A percentile compares a stretch with the other conserved stretches of the same genome.
Conservation (phyloP, 2,329 filamentous ascomycete species). For the Daldinia sp. region DNA sequence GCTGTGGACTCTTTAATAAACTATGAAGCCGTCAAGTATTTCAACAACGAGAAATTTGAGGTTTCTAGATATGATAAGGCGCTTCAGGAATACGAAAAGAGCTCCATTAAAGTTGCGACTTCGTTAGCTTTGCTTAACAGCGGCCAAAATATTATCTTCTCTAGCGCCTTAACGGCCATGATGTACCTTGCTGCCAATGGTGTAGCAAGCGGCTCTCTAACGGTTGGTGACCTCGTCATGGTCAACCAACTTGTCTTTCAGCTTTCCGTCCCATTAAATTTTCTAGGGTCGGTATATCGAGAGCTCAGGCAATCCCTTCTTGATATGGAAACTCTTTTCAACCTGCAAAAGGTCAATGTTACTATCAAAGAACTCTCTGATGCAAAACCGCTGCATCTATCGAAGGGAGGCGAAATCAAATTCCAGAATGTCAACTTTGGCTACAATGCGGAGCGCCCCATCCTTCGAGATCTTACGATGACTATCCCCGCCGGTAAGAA, state of each 20-base stretch:
- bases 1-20: slow-evolving; percentile 98
- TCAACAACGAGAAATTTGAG: slow-evolving; percentile 98
- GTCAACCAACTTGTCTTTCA: slow-evolving; percentile 99
- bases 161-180: slow-evolving; percentile 91
- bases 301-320: slow-evolving; percentile 93
- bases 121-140: slow-evolving; percentile 93
- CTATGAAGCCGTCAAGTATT: slow-evolving; percentile 99
- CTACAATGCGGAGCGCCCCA: slow-evolving; percentile 87
- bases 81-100: slow-evolving; percentile 86
- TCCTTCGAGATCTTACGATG: slow-evolving; percentile 84
- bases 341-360: slow-evolving; percentile 95
- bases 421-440: slow-evolving; percentile 97
- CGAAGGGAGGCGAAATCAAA: slow-evolving; percentile 85
- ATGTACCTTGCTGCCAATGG: slow-evolving; percentile 97
- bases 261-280: slow-evolving; percentile 95
- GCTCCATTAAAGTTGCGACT: slow-evolving; percentile 96
- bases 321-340: slow-evolving; percentile 99
- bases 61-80: slow-evolving; percentile 90
- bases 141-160: slow-evolving; percentile 98
- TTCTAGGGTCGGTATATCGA: slow-evolving; percentile 96
- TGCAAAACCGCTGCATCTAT: slow-evolving; percentile 78
- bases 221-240: slow-evolving; percentile 97
- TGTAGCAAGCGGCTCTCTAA: slow-evolving; percentile 82
- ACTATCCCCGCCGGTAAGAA: slow-evolving; percentile 97
- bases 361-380: slow-evolving; percentile 81